Evolutionary conservation across 306 rosid genomes (phyloP).

Genomic region (Hylodesmum podocarpum): DNA sequence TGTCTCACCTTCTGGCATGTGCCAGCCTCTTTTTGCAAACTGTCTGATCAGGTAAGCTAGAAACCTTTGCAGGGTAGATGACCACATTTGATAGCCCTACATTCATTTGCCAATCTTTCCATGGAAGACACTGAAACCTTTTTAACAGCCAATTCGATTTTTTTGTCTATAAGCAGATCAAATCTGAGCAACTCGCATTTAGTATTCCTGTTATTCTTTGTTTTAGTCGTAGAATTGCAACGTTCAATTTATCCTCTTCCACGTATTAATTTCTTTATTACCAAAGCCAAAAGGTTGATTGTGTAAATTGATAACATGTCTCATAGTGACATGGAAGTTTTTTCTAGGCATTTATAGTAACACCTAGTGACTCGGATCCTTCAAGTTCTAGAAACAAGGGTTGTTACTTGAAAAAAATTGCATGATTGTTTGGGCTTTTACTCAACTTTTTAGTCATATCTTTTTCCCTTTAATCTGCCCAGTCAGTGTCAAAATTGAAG

Average conservation of each 20-base stretch:
- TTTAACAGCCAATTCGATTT: background rate
- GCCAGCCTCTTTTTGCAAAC: background rate
- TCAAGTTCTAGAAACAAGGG: slow-evolving; percentile 2
- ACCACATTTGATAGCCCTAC: slow-evolving; percentile 10
- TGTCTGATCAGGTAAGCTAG: background rate
- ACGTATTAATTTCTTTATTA: background rate
- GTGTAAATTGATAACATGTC: background rate
- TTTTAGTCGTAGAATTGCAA: background rate
- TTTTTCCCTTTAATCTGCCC: slow-evolving; percentile 29
- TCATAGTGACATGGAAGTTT: background rate
- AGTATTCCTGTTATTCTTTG: background rate
- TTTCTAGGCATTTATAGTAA: background rate
- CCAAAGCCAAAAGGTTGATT: slow-evolving; percentile 5
- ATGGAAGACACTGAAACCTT: background rate
- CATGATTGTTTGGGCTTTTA: slow-evolving; percentile 15
- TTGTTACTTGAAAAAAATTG: background rate
- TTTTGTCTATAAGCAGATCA: background rate
- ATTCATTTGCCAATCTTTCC: slow-evolving; percentile 19
- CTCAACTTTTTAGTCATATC: slow-evolving; percentile 12
- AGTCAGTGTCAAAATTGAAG: slow-evolving; percentile 77
- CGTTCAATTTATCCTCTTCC: background rate
- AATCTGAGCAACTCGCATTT: background rate
- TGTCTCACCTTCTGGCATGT: background rate
- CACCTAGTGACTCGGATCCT: background rate
- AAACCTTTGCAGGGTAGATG: background rate